These are phyloP conservation scores for Casaregolazyma lundiana DNA, from an alignment of 1,139 yeast species.

Conservation along the genomic window DNA sequence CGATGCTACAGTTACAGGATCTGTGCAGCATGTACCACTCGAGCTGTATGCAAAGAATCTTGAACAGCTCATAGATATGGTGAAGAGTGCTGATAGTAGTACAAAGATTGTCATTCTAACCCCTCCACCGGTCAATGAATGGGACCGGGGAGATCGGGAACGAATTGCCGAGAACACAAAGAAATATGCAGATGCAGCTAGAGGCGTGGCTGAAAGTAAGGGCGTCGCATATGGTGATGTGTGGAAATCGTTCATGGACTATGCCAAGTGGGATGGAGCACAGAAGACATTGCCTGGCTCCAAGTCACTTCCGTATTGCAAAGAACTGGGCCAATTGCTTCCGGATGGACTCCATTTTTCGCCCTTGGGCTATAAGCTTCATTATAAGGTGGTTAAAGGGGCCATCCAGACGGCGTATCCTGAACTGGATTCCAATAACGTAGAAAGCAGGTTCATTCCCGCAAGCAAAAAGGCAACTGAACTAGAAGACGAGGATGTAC, in stretches of 20 bases:
- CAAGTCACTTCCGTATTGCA: constrained; percentile 15
- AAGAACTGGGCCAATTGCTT: constrained; percentile 29
- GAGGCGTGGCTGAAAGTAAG: constrained; percentile 41
- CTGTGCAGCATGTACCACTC: constrained; percentile 50
- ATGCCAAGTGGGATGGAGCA: constrained; percentile 27
- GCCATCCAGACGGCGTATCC: constrained; percentile 14
- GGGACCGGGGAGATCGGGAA: constrained; percentile 31
- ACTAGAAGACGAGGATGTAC: neutral
- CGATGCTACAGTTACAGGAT: constrained; percentile 49
- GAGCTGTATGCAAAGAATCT: constrained; percentile 44
- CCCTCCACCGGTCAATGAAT: constrained; percentile 51
- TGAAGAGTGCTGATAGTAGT: constrained; percentile 36
- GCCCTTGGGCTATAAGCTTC: constrained; percentile 53
- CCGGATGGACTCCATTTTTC: constrained; percentile 68
- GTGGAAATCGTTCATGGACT: constrained; percentile 40
- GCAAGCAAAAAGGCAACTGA: neutral
- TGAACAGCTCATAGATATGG: constrained; percentile 44
- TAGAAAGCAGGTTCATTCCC: constrained; percentile 4
- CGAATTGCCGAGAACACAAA: constrained; percentile 37
- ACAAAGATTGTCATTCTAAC: constrained; percentile 50
- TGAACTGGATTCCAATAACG: constrained; percentile 11
- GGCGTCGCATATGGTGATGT: constrained; percentile 52
- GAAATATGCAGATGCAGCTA: constrained; percentile 48
- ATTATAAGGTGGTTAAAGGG: constrained; percentile 29
- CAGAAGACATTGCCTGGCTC: constrained; percentile 19